A percentile compares a stretch with the other conserved stretches of the same genome.
These are phyloP conservation scores for Prunus davidiana DNA, from an alignment of 306 rosid species.

Conservation along the genomic window DNA sequence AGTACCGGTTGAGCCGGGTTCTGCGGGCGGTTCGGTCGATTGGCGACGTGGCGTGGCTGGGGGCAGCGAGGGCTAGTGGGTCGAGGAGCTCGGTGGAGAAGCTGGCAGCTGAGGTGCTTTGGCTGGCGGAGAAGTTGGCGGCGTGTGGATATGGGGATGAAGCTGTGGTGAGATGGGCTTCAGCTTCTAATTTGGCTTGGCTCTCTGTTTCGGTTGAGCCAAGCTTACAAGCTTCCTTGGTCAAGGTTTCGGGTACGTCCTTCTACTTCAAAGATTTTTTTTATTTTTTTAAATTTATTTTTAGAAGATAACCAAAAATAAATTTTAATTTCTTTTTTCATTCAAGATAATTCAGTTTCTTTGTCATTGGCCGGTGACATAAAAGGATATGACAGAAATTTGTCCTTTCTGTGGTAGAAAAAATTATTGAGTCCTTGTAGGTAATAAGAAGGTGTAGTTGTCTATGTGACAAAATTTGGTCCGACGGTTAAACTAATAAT, in stretches of 20 bases:
- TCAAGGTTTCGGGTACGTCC: conserved; percentile 54
- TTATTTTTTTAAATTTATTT: no score
- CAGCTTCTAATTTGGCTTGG: conserved; percentile 50
- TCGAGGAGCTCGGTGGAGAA: conserved; percentile 50
- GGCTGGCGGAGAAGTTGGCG: conserved; percentile 69
- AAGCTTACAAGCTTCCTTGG: conserved; percentile 54
- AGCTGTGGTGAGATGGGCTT: conserved; percentile 50
- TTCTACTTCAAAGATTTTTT: background rate
- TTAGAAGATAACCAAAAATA: no score
- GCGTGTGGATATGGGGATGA: conserved; percentile 51
- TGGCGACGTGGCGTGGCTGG: background rate
- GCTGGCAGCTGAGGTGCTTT: conserved; percentile 60
- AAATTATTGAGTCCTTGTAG: no score
- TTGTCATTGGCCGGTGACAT: no score
- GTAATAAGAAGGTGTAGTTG: no score
- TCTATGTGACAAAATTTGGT: no score
- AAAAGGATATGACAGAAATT: no score
- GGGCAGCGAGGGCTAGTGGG: background rate
- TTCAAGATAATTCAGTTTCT: no score
- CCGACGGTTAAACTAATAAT: rapidly evolving
- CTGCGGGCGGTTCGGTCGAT: conserved; percentile 28
- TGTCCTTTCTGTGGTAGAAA: no score
- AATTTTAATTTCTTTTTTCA: no score
- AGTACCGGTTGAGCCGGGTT: conserved; percentile 19
- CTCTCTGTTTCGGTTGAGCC: conserved; percentile 63